Evolutionary conservation across 768 basidiomycete species (phyloP), one percentile per base, ranked within the genome.

Genomic region (Psilocybe sp.): DNA sequence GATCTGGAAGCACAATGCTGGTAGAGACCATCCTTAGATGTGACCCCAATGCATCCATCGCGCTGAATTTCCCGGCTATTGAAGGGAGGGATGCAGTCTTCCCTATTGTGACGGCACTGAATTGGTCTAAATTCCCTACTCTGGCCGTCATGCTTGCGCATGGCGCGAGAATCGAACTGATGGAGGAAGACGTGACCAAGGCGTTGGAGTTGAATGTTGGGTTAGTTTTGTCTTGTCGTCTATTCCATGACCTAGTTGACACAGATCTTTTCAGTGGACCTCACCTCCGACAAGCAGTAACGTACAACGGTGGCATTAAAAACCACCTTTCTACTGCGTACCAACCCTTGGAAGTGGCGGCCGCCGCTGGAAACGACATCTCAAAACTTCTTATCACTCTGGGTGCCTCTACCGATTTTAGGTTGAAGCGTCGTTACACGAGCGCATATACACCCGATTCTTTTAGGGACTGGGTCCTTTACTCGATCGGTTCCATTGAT

Each of bases 381-480:
- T 55, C 66, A 2, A 67, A 69, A 14, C 60, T 76, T 6, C 66
- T 77, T n/a, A 52, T 71, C 4, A 60, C 68, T 14, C 58, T 74
- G 11, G 73, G 71, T 2, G 71, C 68, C 10, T 60, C 69, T 1
- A 44, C 65, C 49, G 69, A 75, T 47, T 41, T 67, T 14, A 68
- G 64, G 4, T 54, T 68, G 15, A 65, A 62, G 47, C 40, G 54
- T 1, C 16, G 44, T 7, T 63, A 68, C 38, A 40, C 54, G 14
- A 46, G 50, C 16, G 13, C 51, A 5, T 49, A 57, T 3, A 49
- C 59, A 6, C 61, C 61, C 16, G 56, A 59, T 11, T 68, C 67
- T 6, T 41, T 73, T 20, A 55, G 69, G 19, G 74, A 76, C 44
- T 77, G 72, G 72, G 67, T 75, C 9, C 64, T 67, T 4, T 64